These are phyloP conservation scores for Starmerella bombicola DNA, from an alignment of 805 yeast genomes.

Conservation along the genomic window DNA sequence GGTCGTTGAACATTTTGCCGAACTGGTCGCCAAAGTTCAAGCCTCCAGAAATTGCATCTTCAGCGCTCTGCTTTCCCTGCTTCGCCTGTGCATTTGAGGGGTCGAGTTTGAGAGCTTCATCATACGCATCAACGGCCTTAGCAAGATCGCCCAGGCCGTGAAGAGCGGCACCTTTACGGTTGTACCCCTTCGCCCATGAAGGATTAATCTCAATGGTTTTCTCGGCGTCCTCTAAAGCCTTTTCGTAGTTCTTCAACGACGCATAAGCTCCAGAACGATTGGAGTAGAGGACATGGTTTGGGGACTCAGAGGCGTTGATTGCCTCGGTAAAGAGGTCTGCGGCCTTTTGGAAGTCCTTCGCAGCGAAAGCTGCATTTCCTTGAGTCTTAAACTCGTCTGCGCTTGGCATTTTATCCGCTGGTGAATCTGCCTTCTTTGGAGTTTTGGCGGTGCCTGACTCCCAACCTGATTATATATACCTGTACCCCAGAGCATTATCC, in stretches of 20 bases:
- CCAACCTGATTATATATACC: too few relatives aligned
- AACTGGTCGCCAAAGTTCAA: conserved; percentile 60
- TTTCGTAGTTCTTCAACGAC: conserved; percentile 55
- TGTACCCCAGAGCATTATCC: too few relatives aligned
- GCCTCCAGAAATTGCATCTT: conserved; percentile 38
- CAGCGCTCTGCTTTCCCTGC: conserved; percentile 63
- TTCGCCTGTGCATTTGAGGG: conserved; percentile 81
- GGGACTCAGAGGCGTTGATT: conserved; percentile 56
- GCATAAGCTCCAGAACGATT: conserved; percentile 90
- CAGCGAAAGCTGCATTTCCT: conserved; percentile 86
- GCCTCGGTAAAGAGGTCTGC: conserved; percentile 74
- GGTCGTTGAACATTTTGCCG: conserved; percentile 68
- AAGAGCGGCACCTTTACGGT: conserved; percentile 85
- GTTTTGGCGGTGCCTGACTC: too few relatives aligned
- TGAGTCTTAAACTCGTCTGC: conserved; percentile 48
- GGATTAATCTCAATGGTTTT: conserved; percentile 71
- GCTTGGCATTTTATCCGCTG: conserved; percentile 10
- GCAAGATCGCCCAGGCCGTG: conserved; percentile 77
- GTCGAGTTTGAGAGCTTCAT: conserved; percentile 73
- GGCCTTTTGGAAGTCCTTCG: conserved; percentile 73
- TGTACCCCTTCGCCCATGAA: conserved; percentile 90
- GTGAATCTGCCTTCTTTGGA: too few relatives aligned
- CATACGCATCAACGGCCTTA: conserved; percentile 90
- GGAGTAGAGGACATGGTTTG: conserved; percentile 86
- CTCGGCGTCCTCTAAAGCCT: conserved; percentile 77